A percentile compares a stretch with the other conserved stretches of the same genome.
Conservation (phyloP, 352 stramenopile species). For the Pythium aquatile region DNA sequence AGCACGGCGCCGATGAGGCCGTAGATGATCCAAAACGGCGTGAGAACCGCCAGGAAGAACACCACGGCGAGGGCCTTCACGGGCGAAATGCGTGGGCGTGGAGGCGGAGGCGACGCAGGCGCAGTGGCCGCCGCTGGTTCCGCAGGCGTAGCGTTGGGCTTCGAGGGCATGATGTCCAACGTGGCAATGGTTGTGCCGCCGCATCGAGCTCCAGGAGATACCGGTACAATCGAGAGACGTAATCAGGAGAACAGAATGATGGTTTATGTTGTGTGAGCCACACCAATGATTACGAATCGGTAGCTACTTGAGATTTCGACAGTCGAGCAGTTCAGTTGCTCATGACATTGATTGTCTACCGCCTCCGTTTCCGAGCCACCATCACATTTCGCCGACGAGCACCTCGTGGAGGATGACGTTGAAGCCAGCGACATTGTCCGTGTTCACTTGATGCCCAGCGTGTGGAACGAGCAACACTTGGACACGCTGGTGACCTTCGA, state of each 20-base stretch:
- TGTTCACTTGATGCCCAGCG: constrained; percentile 61
- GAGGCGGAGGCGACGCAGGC: not conserved
- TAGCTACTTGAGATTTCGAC: constrained; percentile 11
- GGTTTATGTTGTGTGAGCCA: constrained; percentile 6
- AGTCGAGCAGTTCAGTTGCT: not conserved
- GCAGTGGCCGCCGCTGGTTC: not conserved
- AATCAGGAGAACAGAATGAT: constrained; percentile 4
- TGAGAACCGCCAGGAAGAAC: constrained; percentile 31
- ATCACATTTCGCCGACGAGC: constrained; percentile 10
- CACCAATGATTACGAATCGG: not conserved
- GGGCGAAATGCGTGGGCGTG: constrained; percentile 20
- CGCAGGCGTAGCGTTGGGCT: not conserved
- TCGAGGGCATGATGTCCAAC: not conserved
- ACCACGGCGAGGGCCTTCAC: constrained; percentile 31
- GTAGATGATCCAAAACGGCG: constrained; percentile 45
- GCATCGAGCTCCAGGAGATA: not conserved
- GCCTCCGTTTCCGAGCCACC: too few species aligned
- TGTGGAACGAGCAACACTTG: constrained; percentile 43
- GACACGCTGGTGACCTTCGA: constrained; percentile 38
- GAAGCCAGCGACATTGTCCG: constrained; percentile 60
- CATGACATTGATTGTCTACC: too few species aligned
- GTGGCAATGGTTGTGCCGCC: too few species aligned
- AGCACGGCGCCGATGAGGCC: constrained; percentile 41
- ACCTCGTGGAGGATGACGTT: constrained; percentile 43
- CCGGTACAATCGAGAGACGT: too few species aligned